Evolutionary conservation across 2,329 filamentous ascomycete genomes (phyloP), one percentile per base, ranked within the genome.

Genomic region (Beauveria sp.): DNA sequence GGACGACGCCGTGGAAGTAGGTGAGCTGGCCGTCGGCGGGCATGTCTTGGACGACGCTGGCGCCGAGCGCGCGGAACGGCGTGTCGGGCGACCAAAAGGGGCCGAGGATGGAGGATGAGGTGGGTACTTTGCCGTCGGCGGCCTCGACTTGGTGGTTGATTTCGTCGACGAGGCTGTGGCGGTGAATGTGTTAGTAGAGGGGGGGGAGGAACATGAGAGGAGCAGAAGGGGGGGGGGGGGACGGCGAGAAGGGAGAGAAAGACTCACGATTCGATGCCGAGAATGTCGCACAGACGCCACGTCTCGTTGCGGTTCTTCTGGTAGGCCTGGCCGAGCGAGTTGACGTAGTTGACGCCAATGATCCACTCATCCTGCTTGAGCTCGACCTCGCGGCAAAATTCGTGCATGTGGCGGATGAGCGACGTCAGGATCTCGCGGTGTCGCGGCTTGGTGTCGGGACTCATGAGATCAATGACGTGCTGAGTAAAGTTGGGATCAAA

Each of bases 401-500:
- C 88, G 77, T 92, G 89, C 62, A 92, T 79, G 76, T 92, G 88
- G 54, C 76, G 79, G 73, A 91, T 86, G 67, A 91, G 74, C 30
- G 82, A 79, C 63, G 78, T 73, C 68, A 92, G 77, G 67, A 92
- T 79, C 65, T 84, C 77, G 62, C 86, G 82, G 68, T 85, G 82
- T 63, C 89, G 80, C 62, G 87, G 83, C 57, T 81, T 77, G 14
- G 85, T 84, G 68, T 89, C 85, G 67, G 88, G 85, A 58, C 87
- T 85, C 79, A 91, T 91, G 67, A 85, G 81, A 65, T 89, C 82
- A 70, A 92, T 80, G 74, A 91, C 88, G 72, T 85, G 81, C 67
- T 85, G 75, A 58, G 90, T 93, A 78, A 92, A 92, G 76, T 82
- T 83, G 67, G 89, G 89, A 73, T 93, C 89, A 77, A 90, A 91